Conservation (phyloP, 2,329 filamentous ascomycete species). For the Colletotrichum sp. region DNA sequence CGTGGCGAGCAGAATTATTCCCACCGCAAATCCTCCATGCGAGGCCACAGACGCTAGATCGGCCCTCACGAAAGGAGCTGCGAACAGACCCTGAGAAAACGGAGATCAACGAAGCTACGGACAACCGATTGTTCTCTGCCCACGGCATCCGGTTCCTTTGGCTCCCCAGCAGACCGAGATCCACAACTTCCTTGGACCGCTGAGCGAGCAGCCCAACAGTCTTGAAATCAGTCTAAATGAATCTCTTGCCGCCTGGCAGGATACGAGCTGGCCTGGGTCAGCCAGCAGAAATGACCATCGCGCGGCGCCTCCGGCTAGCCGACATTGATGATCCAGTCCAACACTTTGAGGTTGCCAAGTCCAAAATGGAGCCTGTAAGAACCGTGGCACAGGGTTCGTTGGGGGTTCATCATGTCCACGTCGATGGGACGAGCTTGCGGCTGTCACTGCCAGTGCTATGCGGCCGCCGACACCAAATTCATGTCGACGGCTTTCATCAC, state of each 20-base stretch:
- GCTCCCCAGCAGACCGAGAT: background rate
- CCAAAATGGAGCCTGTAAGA: background rate
- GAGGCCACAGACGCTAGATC: background rate
- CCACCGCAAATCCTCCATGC: background rate
- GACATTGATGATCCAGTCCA: background rate
- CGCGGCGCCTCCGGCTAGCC: background rate
- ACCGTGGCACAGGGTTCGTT: background rate
- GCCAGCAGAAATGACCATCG: background rate
- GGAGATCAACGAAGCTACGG: background rate
- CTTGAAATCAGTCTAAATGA: background rate
- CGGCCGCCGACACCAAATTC: background rate
- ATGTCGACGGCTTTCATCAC: background rate
- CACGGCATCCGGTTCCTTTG: background rate
- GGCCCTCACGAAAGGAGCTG: background rate
- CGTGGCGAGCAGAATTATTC: conserved; percentile 11
- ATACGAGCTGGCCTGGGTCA: background rate
- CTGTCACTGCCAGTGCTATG: background rate
- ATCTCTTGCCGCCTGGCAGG: background rate
- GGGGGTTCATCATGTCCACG: background rate
- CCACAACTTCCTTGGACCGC: background rate
- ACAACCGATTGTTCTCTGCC: background rate
- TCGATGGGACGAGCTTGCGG: background rate
- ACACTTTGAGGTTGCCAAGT: background rate
- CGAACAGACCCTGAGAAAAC: conserved; percentile 1
- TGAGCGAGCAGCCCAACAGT: background rate